Percentiles rank a stretch among this genome's conserved stretches.
Conservation (phyloP, 306 rosid species). For the Pachyrhizus erosus region DNA sequence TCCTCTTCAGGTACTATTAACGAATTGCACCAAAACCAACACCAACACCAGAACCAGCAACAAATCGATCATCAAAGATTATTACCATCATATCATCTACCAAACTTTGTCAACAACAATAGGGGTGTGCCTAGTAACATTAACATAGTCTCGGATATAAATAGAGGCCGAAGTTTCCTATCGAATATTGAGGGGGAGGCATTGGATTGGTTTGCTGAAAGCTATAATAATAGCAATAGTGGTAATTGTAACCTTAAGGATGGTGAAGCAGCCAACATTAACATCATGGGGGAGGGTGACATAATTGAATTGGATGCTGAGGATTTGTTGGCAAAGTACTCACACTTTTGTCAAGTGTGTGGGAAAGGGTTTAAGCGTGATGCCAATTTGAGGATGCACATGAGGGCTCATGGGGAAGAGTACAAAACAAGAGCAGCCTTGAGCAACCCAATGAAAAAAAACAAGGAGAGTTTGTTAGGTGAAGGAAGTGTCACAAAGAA, state of each 20-base stretch:
- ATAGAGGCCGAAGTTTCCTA: constrained; percentile 37
- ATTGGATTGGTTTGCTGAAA: constrained; percentile 58
- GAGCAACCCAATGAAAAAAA: constrained; percentile 69
- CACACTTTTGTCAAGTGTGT: constrained; percentile 87
- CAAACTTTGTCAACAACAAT: constrained; percentile 8
- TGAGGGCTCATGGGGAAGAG: constrained; percentile 98
- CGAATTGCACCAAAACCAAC: constrained; percentile 18
- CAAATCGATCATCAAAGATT: constrained; percentile 33
- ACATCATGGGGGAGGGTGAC: constrained; percentile 27
- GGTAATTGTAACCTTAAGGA: constrained; percentile 34
- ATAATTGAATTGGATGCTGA: constrained; percentile 71
- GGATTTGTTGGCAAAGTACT: constrained; percentile 86
- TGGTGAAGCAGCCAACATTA: constrained; percentile 34
- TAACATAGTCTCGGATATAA: neutral
- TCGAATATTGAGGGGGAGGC: constrained; percentile 43
- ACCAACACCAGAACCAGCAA: constrained; percentile 30
- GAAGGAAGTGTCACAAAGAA: constrained; percentile 46
- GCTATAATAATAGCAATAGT: constrained; percentile 33
- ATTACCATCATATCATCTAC: constrained; percentile 19
- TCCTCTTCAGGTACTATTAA: constrained; percentile 43
- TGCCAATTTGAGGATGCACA: constrained; percentile 93
- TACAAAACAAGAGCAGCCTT: constrained; percentile 78
- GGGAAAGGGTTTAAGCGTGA: constrained; percentile 95
- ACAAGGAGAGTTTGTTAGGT: neutral
- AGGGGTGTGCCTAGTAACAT: neutral